Evolutionary conservation across 140 eudicot species (phyloP).

Genomic region (Senecio squalidus): DNA sequence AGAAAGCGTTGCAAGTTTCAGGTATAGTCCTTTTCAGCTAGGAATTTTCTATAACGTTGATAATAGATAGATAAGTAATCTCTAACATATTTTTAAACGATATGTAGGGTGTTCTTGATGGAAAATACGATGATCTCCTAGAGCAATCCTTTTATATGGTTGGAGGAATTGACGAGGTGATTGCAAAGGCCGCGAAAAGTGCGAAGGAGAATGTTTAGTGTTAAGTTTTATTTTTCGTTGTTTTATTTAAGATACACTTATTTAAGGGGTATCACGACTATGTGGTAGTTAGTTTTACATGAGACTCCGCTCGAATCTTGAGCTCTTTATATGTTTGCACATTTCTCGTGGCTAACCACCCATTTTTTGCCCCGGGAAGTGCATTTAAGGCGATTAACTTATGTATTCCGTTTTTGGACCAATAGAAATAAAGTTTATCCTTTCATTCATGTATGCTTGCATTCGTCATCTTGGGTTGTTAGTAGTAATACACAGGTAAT

Average conservation of each 20-base stretch:
- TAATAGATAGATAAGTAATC: background rate
- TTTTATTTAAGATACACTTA: slow-evolving; percentile 2
- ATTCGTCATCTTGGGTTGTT: no score
- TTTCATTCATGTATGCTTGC: background rate
- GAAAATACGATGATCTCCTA: slow-evolving; percentile 38
- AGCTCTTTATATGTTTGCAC: slow-evolving; percentile 9
- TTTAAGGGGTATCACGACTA: slow-evolving; percentile 15
- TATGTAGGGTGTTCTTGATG: slow-evolving; percentile 40
- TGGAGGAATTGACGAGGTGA: slow-evolving; percentile 49
- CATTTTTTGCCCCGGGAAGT: slow-evolving; percentile 15
- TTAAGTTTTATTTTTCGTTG: background rate
- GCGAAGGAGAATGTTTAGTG: slow-evolving; percentile 29
- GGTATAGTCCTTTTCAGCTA: slow-evolving; percentile 18
- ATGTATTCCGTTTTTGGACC: slow-evolving; percentile 9
- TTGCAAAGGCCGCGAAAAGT: slow-evolving; percentile 44
- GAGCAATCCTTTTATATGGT: slow-evolving; percentile 51
- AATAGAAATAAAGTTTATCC: slow-evolving; percentile 14
- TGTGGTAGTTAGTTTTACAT: background rate
- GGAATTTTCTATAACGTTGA: background rate
- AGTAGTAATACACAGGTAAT: no score
- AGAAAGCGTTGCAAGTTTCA: slow-evolving; percentile 41
- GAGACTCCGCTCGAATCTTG: slow-evolving; percentile 8
- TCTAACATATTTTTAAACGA: background rate
- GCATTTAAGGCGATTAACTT: slow-evolving; percentile 27
- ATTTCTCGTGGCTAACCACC: slow-evolving; percentile 13